These are phyloP conservation scores for Malus orientalis DNA, from an alignment of 306 rosid species.

Conservation along the genomic window DNA sequence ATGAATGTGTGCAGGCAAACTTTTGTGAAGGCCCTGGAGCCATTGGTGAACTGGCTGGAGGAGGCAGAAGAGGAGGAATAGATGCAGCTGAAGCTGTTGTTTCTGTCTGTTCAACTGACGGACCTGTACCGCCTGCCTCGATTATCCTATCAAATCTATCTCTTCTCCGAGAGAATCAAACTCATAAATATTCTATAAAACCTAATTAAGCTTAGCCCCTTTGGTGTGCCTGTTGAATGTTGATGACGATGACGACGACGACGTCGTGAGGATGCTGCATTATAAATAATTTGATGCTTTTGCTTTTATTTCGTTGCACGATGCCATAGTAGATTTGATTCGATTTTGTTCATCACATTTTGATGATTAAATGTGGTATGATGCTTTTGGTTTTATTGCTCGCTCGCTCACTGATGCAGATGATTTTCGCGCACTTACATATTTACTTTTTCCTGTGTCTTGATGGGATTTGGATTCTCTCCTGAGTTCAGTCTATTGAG, in stretches of 20 bases:
- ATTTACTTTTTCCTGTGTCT: no score
- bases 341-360: background rate
- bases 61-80: constrained; percentile 99
- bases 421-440: no score
- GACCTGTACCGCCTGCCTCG: background rate
- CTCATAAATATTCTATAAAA: constrained; percentile 4
- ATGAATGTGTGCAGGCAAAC: constrained; percentile 58
- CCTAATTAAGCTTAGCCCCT: background rate
- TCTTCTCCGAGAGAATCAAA: constrained; percentile 19
- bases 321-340: background rate
- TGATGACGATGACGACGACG: background rate
- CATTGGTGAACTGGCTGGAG: constrained; percentile 96
- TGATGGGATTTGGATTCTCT: no score
- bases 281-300: background rate
- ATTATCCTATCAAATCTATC: background rate
- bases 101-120: background rate
- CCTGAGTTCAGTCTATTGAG: no score
- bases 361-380: no score
- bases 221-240: background rate
- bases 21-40: constrained; percentile 93
- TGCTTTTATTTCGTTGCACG: background rate
- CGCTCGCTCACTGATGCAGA: no score
- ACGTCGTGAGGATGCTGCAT: background rate
- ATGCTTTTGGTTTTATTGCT: no score
- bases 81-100: constrained; percentile 2